These are phyloP conservation scores for Colletotrichum camelliae DNA, from an alignment of 2,329 filamentous ascomycete species.

Conservation along the genomic window DNA sequence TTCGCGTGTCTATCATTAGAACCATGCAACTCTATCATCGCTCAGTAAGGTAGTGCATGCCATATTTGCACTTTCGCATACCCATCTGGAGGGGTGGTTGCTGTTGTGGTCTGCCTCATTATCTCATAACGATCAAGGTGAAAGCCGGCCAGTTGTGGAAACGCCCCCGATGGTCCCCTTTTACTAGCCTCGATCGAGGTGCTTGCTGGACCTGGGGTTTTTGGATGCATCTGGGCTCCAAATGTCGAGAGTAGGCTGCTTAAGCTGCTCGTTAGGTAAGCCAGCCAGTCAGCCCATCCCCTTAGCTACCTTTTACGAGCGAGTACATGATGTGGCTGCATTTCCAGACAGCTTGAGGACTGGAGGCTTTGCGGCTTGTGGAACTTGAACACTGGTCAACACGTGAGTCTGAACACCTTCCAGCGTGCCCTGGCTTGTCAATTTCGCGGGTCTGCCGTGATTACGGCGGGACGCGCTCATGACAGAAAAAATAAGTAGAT, in stretches of 20 bases:
- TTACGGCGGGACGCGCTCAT: slow-evolving; percentile 2
- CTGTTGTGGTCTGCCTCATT: not conserved
- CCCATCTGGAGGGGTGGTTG: not conserved
- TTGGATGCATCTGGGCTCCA: not conserved
- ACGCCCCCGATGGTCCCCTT: not conserved
- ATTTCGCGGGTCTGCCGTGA: slow-evolving; percentile 5
- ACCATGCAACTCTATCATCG: not conserved
- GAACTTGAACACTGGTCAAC: not conserved
- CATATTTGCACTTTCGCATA: not conserved
- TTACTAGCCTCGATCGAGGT: not conserved
- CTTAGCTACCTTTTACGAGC: not conserved
- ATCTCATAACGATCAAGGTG: not conserved
- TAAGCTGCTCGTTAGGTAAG: not conserved
- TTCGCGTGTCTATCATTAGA: not conserved
- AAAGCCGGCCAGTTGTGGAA: not conserved
- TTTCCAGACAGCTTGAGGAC: not conserved
- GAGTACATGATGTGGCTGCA: not conserved
- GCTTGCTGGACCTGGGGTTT: not conserved
- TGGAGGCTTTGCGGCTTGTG: not conserved
- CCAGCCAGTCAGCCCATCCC: not conserved
- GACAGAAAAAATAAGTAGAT: not conserved
- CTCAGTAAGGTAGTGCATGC: not conserved
- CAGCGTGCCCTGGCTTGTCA: slow-evolving; percentile 5
- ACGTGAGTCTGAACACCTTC: slow-evolving; percentile 1
- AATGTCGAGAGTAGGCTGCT: not conserved